Percentiles rank a stretch among this genome's conserved stretches.
Evolutionary conservation across 2,329 filamentous ascomycete genomes (phyloP).

Genomic region (Cladosporium halotolerans): DNA sequence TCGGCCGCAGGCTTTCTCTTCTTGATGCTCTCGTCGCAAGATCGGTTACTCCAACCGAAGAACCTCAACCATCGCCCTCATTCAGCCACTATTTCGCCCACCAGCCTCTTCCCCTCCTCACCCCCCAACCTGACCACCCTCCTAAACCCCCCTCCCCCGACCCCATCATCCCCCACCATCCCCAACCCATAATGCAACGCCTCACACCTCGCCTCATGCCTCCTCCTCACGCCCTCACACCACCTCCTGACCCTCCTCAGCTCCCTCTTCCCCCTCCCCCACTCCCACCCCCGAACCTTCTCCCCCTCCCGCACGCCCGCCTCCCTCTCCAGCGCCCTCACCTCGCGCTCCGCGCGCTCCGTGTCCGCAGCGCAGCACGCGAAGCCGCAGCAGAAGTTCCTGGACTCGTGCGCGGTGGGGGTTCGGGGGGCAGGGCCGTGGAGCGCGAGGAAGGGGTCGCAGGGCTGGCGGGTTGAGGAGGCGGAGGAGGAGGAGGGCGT

Average conservation of each 20-base stretch:
- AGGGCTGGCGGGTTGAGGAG: neutral
- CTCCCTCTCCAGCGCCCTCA: neutral
- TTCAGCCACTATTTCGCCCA: too few relatives aligned
- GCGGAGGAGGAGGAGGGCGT: neutral
- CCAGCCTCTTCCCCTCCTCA: too few relatives aligned
- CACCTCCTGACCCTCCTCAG: constrained; percentile 8
- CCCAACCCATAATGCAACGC: constrained; percentile 10
- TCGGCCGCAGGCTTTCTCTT: too few relatives aligned
- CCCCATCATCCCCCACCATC: neutral
- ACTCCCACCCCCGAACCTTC: neutral
- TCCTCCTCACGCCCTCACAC: neutral
- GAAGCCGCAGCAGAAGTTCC: constrained; percentile 11
- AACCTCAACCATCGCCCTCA: too few relatives aligned
- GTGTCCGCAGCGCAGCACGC: constrained; percentile 4
- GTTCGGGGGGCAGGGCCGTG: neutral
- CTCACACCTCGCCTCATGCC: constrained; percentile 11
- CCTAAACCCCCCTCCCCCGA: too few relatives aligned
- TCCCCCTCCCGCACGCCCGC: neutral
- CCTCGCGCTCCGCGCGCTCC: neutral
- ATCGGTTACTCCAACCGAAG: too few relatives aligned
- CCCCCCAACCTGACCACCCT: too few relatives aligned
- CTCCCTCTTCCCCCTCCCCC: neutral
- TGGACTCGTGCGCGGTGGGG: constrained; percentile 7
- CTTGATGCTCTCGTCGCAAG: too few relatives aligned
- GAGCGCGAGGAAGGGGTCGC: constrained; percentile 3